phyloP scores from a whole-genome alignment of 2,329 filamentous ascomycete species.

The Rutstroemia sp. region DNA sequence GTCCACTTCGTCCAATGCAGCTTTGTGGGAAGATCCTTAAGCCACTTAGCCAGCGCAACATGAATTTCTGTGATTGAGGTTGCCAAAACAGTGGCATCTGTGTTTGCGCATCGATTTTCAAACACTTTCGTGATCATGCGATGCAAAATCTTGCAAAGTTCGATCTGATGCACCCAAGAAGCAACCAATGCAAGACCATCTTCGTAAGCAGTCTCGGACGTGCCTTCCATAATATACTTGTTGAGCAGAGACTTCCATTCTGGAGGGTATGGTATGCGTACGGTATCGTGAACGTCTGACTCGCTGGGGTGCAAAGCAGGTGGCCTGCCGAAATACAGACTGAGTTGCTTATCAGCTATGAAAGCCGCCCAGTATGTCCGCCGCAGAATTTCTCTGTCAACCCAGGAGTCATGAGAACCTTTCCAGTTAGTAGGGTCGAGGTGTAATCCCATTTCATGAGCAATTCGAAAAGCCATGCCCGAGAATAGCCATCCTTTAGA shows the following conservation, averaged over 20 bases:
- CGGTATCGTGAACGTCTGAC: constrained; percentile 42
- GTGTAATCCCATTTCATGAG: constrained; percentile 45
- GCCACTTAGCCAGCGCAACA: constrained; percentile 39
- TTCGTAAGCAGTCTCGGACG: constrained; percentile 39
- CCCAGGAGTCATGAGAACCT: constrained; percentile 31
- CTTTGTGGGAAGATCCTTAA: constrained; percentile 37
- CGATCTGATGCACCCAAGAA: constrained; percentile 39
- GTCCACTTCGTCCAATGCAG: constrained; percentile 46
- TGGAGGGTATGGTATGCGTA: constrained; percentile 41
- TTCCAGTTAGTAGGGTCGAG: constrained; percentile 45
- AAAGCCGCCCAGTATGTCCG: constrained; percentile 45
- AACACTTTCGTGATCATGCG: constrained; percentile 43
- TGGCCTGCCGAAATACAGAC: constrained; percentile 43
- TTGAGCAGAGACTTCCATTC: constrained; percentile 42
- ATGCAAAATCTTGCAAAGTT: constrained; percentile 42
- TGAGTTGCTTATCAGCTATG: constrained; percentile 43
- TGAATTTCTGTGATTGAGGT: constrained; percentile 40
- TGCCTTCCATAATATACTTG: constrained; percentile 38
- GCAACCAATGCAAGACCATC: constrained; percentile 38
- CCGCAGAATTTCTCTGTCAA: constrained; percentile 41
- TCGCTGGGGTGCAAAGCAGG: constrained; percentile 42
- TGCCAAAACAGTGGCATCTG: constrained; percentile 35
- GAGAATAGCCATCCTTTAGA: constrained; percentile 46
- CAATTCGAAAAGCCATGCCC: constrained; percentile 44
- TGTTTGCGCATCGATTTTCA: constrained; percentile 38